These are phyloP conservation scores for Anthracocystis panici-leucophaei DNA, from an alignment of 1,284 basidiomycete species.

Conservation along the genomic window DNA sequence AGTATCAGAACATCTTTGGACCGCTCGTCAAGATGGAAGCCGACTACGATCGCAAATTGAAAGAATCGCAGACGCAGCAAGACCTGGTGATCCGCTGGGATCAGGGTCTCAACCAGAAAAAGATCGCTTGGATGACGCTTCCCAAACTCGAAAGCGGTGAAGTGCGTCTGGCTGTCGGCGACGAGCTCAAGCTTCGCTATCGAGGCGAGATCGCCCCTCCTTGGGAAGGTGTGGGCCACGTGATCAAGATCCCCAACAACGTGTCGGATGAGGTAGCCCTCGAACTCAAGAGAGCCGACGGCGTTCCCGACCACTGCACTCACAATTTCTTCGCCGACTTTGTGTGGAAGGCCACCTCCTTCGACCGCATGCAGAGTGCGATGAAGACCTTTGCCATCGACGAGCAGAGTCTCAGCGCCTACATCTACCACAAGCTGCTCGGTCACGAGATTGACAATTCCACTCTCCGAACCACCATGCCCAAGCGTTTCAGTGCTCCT, in stretches of 20 bases:
- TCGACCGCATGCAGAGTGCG: conserved; percentile 97
- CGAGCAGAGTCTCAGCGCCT: conserved; percentile 98
- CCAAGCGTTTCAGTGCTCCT: conserved; percentile 93
- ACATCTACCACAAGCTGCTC: conserved; percentile 97
- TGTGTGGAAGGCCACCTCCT: conserved; percentile 99
- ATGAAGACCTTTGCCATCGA: conserved; percentile 99
- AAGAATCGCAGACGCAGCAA: conserved; percentile 98
- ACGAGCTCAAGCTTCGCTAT: conserved; percentile 92
- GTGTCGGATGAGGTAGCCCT: conserved; percentile 97
- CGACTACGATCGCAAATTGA: conserved; percentile 96
- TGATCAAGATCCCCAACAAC: conserved; percentile 99
- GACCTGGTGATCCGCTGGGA: conserved; percentile 97
- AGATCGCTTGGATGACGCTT: conserved; percentile 94
- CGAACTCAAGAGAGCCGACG: conserved; percentile 88
- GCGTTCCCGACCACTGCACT: conserved; percentile 93
- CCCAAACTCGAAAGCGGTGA: conserved; percentile 98
- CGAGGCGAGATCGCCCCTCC: conserved; percentile 80
- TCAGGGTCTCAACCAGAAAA: conserved; percentile 95
- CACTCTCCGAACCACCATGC: conserved; percentile 85
- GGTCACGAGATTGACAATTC: conserved; percentile 95
- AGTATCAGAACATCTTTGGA: conserved; percentile 99
- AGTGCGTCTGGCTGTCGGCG: conserved; percentile 94
- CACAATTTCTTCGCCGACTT: conserved; percentile 97
- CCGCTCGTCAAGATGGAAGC: conserved; percentile 99
- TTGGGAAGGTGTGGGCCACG: conserved; percentile 98